phyloP scores from a whole-genome alignment of 345 rosid species.

The thale cress (Arabidopsis thaliana) region DNA sequence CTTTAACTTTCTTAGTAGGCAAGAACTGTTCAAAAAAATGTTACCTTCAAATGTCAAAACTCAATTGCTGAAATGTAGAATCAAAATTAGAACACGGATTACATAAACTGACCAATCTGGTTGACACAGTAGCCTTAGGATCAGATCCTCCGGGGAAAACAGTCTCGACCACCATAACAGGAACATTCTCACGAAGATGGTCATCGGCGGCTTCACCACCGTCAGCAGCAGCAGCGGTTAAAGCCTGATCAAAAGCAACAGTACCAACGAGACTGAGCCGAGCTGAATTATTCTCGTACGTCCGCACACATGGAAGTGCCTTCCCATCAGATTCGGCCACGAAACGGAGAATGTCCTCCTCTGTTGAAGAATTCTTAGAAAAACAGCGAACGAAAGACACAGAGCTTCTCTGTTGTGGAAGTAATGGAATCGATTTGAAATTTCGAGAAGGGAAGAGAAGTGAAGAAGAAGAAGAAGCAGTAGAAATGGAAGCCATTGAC shows the following conservation, averaged over 20 bases:
- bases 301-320: conserved; percentile 74
- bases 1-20: conserved; percentile 77
- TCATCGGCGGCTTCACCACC: conserved; percentile 88
- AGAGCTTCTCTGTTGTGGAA: conserved; percentile 28
- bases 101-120: conserved; percentile 66
- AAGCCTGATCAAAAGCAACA: conserved; percentile 76
- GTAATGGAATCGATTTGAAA: conserved; percentile 24
- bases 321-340: conserved; percentile 65
- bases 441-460: conserved; percentile 40
- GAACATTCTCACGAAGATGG: conserved; percentile 59
- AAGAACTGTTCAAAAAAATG: conserved; percentile 60
- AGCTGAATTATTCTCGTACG: conserved; percentile 75
- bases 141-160: conserved; percentile 67
- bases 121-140: conserved; percentile 67
- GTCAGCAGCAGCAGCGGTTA: conserved; percentile 91
- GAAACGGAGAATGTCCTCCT: conserved; percentile 65
- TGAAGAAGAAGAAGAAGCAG: conserved; percentile 29
- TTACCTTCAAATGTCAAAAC: conserved; percentile 18
- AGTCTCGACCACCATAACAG: conserved; percentile 88
- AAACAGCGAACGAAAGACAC: conserved; percentile 41
- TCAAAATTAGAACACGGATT: not conserved
- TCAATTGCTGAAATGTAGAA: conserved; percentile 5
- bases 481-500: conserved; percentile 45
- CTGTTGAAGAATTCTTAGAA: conserved; percentile 47
- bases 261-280: conserved; percentile 79